phyloP scores from a whole-genome alignment of 768 basidiomycete genomes.

The Hericium coralloides region DNA sequence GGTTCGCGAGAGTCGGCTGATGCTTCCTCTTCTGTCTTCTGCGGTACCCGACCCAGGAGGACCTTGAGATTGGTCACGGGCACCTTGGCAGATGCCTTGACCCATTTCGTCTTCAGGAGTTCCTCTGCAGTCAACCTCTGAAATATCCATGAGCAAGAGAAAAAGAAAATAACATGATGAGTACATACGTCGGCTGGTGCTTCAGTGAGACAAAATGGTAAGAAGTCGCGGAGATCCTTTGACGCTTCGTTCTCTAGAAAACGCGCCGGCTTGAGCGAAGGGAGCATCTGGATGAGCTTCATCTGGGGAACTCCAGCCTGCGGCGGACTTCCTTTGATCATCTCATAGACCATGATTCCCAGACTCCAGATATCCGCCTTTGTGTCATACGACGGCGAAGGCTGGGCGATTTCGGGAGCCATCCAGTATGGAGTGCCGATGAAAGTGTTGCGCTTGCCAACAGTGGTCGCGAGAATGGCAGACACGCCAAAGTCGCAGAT shows the following conservation, averaged over 20 bases:
- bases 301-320: constrained; percentile 76
- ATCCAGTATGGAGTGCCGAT: constrained; percentile 99
- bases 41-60: constrained; percentile 60
- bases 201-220: constrained; percentile 74
- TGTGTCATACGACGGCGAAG: constrained; percentile 78
- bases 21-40: constrained; percentile 49
- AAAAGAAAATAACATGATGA: background rate
- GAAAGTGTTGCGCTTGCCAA: constrained; percentile 91
- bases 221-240: constrained; percentile 83
- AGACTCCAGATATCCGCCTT: constrained; percentile 99
- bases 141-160: background rate
- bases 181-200: constrained; percentile 62
- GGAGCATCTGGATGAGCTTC: constrained; percentile 84
- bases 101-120: constrained; percentile 82
- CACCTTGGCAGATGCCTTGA: constrained; percentile 63
- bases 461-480: constrained; percentile 73
- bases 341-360: constrained; percentile 93
- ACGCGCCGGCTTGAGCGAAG: constrained; percentile 74
- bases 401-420: constrained; percentile 95
- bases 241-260: constrained; percentile 72
- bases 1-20: background rate
- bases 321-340: constrained; percentile 94
- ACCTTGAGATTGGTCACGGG: constrained; percentile 68
- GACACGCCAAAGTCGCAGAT: constrained; percentile 99
- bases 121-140: constrained; percentile 90